Evolutionary conservation across 257 asterid genomes (phyloP).

Genomic region (Gentiana macrophylla): DNA sequence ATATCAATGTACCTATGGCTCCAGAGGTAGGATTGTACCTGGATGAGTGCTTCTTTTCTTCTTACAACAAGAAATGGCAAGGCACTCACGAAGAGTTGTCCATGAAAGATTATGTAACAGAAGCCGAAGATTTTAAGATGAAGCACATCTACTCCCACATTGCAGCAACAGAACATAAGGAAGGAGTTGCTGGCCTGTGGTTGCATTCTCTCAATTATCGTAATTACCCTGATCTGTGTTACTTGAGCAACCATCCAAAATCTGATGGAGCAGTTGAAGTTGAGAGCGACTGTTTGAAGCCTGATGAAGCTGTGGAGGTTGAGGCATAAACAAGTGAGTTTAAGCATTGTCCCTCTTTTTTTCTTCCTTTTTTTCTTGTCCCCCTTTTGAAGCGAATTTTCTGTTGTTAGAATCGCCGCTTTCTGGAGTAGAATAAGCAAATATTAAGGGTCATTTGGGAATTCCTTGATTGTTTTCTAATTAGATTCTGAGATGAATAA

Average conservation of each 20-base stretch:
- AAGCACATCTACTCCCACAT: slow-evolving; percentile 65
- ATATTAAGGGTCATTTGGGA: no score
- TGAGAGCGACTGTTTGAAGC: no score
- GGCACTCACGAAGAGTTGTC: slow-evolving; percentile 75
- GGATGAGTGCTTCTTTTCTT: slow-evolving; percentile 88
- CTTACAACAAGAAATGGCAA: slow-evolving; percentile 72
- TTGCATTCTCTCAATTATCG: slow-evolving; percentile 83
- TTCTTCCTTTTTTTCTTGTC: background rate
- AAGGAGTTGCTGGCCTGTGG: slow-evolving; percentile 68
- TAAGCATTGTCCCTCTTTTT: background rate
- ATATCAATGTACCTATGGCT: slow-evolving; percentile 90
- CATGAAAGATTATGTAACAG: slow-evolving; percentile 50
- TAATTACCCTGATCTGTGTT: slow-evolving; percentile 62
- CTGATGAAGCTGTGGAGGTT: no score
- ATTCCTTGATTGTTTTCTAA: no score
- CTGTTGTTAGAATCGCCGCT: no score
- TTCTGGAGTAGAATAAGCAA: no score
- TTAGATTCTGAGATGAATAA: no score
- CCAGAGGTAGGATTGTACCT: slow-evolving; percentile 95
- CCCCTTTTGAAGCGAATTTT: no score
- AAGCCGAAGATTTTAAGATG: slow-evolving; percentile 79
- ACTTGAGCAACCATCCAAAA: slow-evolving; percentile 3
- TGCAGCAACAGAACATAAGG: slow-evolving; percentile 67
- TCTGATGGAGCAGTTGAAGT: slow-evolving; percentile 15
- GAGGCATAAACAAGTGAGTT: slow-evolving; percentile 11